Evolutionary conservation across 495 filamentous ascomycete species (phyloP).

Genomic region (Daldinia concentrica): DNA sequence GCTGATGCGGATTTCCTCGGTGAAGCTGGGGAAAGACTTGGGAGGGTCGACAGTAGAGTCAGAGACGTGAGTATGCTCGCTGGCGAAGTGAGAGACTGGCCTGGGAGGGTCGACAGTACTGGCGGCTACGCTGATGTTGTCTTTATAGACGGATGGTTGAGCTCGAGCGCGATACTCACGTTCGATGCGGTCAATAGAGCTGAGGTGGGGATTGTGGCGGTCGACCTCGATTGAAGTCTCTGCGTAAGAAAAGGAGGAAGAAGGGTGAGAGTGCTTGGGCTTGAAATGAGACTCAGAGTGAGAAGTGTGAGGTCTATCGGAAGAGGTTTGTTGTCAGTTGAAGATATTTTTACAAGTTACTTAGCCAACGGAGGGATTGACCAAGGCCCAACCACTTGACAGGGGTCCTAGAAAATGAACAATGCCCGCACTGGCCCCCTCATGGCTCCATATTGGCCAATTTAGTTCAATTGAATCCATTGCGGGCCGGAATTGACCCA

Average conservation of each 20-base stretch:
- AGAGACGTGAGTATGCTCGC: conserved; percentile 47
- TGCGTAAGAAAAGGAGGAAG: conserved; percentile 63
- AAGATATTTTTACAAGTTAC: conserved; percentile 35
- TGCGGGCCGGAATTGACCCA: conserved; percentile 25
- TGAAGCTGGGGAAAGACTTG: conserved; percentile 31
- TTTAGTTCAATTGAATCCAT: conserved; percentile 33
- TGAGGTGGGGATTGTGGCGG: conserved; percentile 59
- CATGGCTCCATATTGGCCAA: conserved; percentile 31
- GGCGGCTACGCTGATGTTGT: conserved; percentile 47
- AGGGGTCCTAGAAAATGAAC: conserved; percentile 18
- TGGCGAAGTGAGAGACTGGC: conserved; percentile 35
- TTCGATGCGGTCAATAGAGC: conserved; percentile 81
- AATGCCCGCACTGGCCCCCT: neutral
- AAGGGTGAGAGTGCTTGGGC: conserved; percentile 53
- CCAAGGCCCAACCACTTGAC: conserved; percentile 22
- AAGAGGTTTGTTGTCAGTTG: conserved; percentile 42
- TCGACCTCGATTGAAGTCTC: conserved; percentile 72
- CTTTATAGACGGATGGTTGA: conserved; percentile 62
- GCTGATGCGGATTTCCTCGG: conserved; percentile 50
- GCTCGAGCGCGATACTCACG: conserved; percentile 83
- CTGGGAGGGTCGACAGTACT: conserved; percentile 50
- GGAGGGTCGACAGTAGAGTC: conserved; percentile 51
- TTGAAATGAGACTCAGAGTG: conserved; percentile 30
- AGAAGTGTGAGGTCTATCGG: conserved; percentile 41
- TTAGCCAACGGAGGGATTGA: conserved; percentile 28